Conservation (phyloP, 1,284 basidiomycete genomes). For the Peniophora sp. region DNA sequence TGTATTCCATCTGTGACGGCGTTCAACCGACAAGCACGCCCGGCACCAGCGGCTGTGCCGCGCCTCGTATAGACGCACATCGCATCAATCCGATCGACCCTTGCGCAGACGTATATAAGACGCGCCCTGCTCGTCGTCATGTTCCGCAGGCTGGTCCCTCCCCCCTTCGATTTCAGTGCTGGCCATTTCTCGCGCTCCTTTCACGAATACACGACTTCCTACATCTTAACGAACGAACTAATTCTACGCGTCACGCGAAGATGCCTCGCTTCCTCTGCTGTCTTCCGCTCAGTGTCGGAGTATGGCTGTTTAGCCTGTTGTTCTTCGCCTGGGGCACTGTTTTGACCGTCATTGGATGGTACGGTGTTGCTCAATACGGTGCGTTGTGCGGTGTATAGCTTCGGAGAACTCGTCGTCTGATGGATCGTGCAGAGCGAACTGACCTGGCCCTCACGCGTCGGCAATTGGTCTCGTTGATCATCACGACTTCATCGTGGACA, state of each 20-base stretch:
- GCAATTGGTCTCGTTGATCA: conserved; percentile 38
- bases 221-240: conserved; percentile 5
- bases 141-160: background rate
- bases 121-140: background rate
- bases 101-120: background rate
- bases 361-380: background rate
- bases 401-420: background rate
- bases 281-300: conserved; percentile 51
- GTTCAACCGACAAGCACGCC: no score
- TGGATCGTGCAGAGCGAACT: conserved; percentile 7
- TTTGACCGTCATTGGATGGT: conserved; percentile 35
- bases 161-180: background rate
- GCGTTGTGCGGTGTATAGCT: background rate
- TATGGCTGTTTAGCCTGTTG: conserved; percentile 46
- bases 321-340: conserved; percentile 32
- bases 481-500: conserved; percentile 39
- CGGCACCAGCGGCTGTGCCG: no score
- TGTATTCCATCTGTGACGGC: no score
- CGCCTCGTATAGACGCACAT: no score
- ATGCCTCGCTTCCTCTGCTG: conserved; percentile 47
- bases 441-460: conserved; percentile 15
- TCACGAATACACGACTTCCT: background rate
- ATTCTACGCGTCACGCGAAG: conserved; percentile 23
- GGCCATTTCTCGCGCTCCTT: conserved; percentile 1
- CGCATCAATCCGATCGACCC: background rate